Conservation (phyloP, 257 asterid species). For the Capsicum baccatum region DNA sequence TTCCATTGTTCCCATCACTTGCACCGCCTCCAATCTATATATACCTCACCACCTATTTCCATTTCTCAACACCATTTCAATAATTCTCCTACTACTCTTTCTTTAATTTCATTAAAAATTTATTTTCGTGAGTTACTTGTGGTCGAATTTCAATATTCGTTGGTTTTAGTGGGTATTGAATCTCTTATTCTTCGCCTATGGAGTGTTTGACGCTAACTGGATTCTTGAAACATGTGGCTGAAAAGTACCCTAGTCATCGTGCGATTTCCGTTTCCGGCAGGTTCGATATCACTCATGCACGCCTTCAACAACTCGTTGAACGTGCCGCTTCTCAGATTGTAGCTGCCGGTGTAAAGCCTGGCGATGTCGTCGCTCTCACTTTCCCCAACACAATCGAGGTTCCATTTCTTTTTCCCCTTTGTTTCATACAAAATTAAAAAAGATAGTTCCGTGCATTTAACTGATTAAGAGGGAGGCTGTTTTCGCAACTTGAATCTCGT, state of each 20-base stretch:
- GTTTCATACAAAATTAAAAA: too few species aligned
- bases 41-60: neutral
- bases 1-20: neutral
- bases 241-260: conserved; percentile 58
- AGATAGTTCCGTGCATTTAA: too few species aligned
- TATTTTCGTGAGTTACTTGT: neutral
- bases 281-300: conserved; percentile 68
- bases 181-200: conserved; percentile 38
- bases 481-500: neutral
- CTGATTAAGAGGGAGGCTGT: too few species aligned
- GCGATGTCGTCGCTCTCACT: conserved; percentile 89
- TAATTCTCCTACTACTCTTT: neutral
- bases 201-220: conserved; percentile 68
- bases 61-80: neutral
- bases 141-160: neutral
- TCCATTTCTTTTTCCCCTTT: neutral
- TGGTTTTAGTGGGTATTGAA: neutral
- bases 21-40: conserved; percentile 9
- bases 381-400: conserved; percentile 96
- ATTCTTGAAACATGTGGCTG: conserved; percentile 62
- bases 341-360: conserved; percentile 78
- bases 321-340: conserved; percentile 71
- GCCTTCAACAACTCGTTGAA: conserved; percentile 63
- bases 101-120: neutral
- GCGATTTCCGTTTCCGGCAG: conserved; percentile 72